phyloP scores from a whole-genome alignment of 371 early-diverging fungal species.

The Mortierella sp. region DNA sequence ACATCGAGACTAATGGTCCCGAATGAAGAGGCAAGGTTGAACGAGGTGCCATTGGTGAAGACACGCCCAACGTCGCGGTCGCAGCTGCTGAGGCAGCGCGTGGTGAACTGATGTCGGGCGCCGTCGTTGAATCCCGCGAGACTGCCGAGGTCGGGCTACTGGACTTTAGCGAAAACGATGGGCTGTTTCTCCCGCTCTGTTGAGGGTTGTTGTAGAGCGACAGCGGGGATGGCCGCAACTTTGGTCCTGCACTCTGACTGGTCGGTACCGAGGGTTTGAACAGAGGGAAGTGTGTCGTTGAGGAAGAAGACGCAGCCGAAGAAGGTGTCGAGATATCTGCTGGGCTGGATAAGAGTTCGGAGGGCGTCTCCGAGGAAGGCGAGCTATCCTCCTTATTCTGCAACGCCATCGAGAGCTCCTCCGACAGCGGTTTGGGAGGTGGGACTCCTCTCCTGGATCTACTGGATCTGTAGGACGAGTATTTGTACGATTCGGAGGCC shows the following conservation, averaged over 20 bases:
- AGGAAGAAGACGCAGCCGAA: constrained; percentile 16
- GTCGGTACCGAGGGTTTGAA: constrained; percentile 31
- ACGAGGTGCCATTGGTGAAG: constrained; percentile 11
- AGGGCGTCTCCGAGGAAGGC: constrained; percentile 29
- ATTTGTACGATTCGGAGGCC: constrained; percentile 11
- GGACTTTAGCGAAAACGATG: constrained; percentile 16
- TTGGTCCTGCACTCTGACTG: constrained; percentile 27
- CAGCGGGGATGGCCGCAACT: constrained; percentile 38
- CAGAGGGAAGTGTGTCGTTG: constrained; percentile 37
- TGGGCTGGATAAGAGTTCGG: constrained; percentile 31
- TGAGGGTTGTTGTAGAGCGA: constrained; percentile 20
- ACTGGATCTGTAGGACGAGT: constrained; percentile 4
- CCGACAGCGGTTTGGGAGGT: constrained; percentile 35
- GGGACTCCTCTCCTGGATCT: constrained; percentile 15
- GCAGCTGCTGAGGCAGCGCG: constrained; percentile 15
- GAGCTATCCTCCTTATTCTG: constrained; percentile 17
- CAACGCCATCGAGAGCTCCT: constrained; percentile 36
- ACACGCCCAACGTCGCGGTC: constrained; percentile 12
- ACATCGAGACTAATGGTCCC: constrained; percentile 20
- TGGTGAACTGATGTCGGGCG: constrained; percentile 31
- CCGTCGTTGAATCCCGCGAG: constrained; percentile 19
- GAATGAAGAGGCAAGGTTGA: constrained; percentile 5
- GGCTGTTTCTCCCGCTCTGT: constrained; percentile 13
- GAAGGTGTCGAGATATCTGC: constrained; percentile 24
- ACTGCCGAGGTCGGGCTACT: constrained; percentile 33